Evolutionary conservation across 1,284 basidiomycete species (phyloP), one percentile per base, ranked within the genome.

Genomic region (Ceratobasidium sp.): DNA sequence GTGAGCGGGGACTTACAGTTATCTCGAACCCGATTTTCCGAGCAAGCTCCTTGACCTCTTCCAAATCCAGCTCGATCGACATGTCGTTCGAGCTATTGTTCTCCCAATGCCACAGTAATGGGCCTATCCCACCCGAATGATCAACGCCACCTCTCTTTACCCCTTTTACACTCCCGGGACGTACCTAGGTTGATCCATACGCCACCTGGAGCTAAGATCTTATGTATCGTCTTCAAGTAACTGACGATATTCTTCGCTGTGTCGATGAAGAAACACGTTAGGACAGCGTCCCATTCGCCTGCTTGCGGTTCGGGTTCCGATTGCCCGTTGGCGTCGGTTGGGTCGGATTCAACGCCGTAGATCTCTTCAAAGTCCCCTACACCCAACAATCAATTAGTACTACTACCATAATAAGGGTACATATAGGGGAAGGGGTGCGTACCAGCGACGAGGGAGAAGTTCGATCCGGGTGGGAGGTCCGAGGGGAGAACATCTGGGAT

Each of bases 231-330:
- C 45, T 91, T 88, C 19, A 98, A 87, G 79, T 97, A 98, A 78
- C 93, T 93, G n/a, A 97, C 88, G 48, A 98, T 89, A 80, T 97
- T 97, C 79, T 96, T 93, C 0, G 96, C 94, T 6, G 97, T 99
- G 81, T 99, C 97, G 77, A 99, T 93, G 84, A 99, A 99, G 87
- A 98, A 99, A 82, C 96, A 99, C 0, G 97, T 99, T 76, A 98
- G 83, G 14, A 99, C 88, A 0, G 93, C 93, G 78, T 97, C 90
- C 95, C 95, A 99, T 77, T 90, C 83, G 17, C 90, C 93, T 22
- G 87, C 82, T 69, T 96, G 93, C 8, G 90, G 88, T 77, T 90
- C 69, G 33, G 69, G 64, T 29, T 59, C 73, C 19, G 41, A 31
- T 15, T 48, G n/a, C n/a, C n/a, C 54, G 9, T 19, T 48, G 24